These are phyloP conservation scores for Fusarium mangiferae DNA, from an alignment of 2,329 filamentous ascomycete genomes.

Conservation along the genomic window DNA sequence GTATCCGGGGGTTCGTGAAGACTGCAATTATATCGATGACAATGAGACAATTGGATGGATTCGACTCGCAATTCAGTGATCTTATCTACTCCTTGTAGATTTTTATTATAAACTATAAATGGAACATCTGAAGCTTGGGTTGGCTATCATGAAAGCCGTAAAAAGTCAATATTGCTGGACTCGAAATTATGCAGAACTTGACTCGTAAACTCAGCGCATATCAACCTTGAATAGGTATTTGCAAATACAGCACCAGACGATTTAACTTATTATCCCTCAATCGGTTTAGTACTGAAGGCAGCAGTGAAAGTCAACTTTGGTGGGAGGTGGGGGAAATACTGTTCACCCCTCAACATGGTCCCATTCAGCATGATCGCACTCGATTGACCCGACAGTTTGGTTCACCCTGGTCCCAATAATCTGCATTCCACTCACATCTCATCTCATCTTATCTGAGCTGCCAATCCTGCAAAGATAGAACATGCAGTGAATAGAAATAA, in stretches of 20 bases:
- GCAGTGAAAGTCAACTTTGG: background rate
- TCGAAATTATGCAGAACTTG: too few relatives aligned
- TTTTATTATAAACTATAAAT: background rate
- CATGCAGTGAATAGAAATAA: background rate
- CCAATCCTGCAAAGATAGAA: background rate
- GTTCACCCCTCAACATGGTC: too few relatives aligned
- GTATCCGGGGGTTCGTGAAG: too few relatives aligned
- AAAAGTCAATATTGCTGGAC: background rate
- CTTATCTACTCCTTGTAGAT: background rate
- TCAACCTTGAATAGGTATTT: background rate
- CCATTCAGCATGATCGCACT: background rate
- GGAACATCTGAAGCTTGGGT: background rate
- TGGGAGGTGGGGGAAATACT: background rate
- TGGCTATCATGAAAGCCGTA: background rate
- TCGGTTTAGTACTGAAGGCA: fast-evolving
- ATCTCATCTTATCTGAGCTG: background rate
- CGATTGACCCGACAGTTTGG: background rate
- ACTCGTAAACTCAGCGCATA: background rate
- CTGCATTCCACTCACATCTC: background rate
- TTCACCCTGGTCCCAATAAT: background rate
- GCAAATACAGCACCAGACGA: background rate
- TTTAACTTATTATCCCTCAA: too few relatives aligned
- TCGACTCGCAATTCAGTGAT: too few relatives aligned
- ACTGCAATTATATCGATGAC: background rate
- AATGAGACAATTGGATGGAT: background rate